phyloP scores from a whole-genome alignment of 495 filamentous ascomycete genomes.

The Haplographium delicatum region DNA sequence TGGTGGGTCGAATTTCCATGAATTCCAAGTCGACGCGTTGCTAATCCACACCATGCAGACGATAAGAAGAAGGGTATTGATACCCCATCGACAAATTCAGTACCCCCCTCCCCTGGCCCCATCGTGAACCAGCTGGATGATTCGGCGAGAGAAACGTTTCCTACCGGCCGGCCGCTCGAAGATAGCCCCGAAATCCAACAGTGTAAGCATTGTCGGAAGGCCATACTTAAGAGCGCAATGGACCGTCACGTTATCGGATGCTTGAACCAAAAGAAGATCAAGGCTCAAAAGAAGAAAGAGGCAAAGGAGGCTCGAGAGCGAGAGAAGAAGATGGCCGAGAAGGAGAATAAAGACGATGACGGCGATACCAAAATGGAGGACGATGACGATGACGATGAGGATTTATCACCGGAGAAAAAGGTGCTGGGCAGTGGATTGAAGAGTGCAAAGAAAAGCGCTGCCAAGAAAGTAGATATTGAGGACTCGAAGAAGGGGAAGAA shows the following conservation, averaged over 20 bases:
- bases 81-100: conserved; percentile 28
- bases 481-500: conserved; percentile 80
- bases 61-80: conserved; percentile 41
- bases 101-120: conserved; percentile 40
- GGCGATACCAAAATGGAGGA: conserved; percentile 68
- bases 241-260: conserved; percentile 65
- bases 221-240: conserved; percentile 53
- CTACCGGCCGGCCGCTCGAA: conserved; percentile 67
- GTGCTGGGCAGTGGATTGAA: conserved; percentile 40
- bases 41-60: conserved; percentile 24
- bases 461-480: conserved; percentile 58
- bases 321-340: conserved; percentile 58
- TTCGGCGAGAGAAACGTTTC: conserved; percentile 61
- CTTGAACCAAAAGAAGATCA: conserved; percentile 67
- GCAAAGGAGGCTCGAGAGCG: conserved; percentile 51
- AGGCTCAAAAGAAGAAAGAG: conserved; percentile 72
- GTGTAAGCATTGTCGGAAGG: conserved; percentile 81
- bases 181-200: conserved; percentile 61
- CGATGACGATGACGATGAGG: conserved; percentile 73
- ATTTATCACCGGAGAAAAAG: conserved; percentile 37
- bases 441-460: conserved; percentile 67
- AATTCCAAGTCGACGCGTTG: neutral
- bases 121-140: conserved; percentile 72
- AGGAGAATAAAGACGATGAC: conserved; percentile 38
- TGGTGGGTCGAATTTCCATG: no score